Base-by-base conservation (phyloP, 768 basidiomycete genomes). In the Leccinum truebloodii region DNA sequence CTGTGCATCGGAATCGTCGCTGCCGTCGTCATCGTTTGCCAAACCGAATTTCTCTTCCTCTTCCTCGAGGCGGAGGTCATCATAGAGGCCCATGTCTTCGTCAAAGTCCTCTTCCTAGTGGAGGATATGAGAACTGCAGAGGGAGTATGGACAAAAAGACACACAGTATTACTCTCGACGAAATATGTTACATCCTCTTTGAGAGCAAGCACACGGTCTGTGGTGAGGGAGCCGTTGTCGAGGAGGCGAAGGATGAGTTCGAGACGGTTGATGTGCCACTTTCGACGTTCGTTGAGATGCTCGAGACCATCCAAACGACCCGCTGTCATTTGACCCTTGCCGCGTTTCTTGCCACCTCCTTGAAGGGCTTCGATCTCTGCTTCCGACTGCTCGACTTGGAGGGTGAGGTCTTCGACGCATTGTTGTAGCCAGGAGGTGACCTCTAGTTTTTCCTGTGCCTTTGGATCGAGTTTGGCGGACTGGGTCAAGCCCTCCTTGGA, bases 401-500 rank as follows among this genome's bases (percentile, higher is more conserved):
- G 86, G 54, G 89, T 86, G 37, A 99, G 83, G 67, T 95, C 92
- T 66, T 98, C 97, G 55, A 98, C 93, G 73, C 88, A 89, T 44
- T 80, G 80, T 64, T 94, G 90, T 14, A 98, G 80, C 94, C 96
- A 98, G 58, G 84, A 77, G 16, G 86, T 89, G 13, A 89, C 86
- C 69, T 98, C 96, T 66, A 89, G 83, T 76, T 98, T 98, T 77
- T 95, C 94, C 78, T 97, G 94, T 59, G 96, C 94, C 71, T 94
- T 95, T 57, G 97, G 97, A 76, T 98, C 97, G 24, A 98, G 87
- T 70, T 92, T 94, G 39, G 93, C 85, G 12, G 94, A 93, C 61
- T 95, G 93, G 62, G 90, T 97, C 46, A 99, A 82, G 46, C 97
- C 97, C 76, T 98, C 97, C 72, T 98, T 99, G 20, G 95, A 98